Base-by-base conservation (phyloP, 352 stramenopile genomes). In the Blastocystis sp. region DNA sequence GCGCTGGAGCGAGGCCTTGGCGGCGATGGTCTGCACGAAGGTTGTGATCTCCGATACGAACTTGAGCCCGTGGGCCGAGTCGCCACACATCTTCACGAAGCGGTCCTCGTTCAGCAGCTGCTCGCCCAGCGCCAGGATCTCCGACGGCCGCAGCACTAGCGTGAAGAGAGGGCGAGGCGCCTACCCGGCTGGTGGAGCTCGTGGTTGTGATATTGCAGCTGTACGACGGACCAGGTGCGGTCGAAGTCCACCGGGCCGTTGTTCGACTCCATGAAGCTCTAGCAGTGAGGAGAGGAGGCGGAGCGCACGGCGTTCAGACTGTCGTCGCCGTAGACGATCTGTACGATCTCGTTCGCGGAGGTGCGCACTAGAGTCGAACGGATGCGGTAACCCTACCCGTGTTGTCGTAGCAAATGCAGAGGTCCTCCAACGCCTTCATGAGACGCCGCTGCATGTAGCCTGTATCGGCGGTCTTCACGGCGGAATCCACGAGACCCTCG, bases 241-340 rank as follows among this genome's bases (percentile, higher is more conserved):
- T 96, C 91, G 87, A 98, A 99, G 88, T 99, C 94, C 34, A 98
- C 96, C 0, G 97, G 97, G 43, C 95, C 91, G 87, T 98, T 95
- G 89, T 95, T 93, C 59, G 92, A 92, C 89, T 97, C 94, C 91
- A 92, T 92, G 45, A 60, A 84, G 28, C 74, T 84, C 74, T 84
- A 40, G 60, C 24, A 21, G 34, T 89, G 28, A 89, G 43, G 19
- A 3, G 4, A 17, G 38, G 14, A 3, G 34, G 3, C 21, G 10
- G 9, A 0, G 9, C 2, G 24, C 66, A 84, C 74, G 40, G 97
- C 97, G 91, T 99, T 98, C 68, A 99, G 90, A 17, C 95, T 96
- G 91, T 99, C 97, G 89, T 99, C 97, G 84, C 97, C 97, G 89
- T 99, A 99, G 1, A 93, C 96, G 89, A 99, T 98, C 91, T 99